Percentiles rank a stretch among this genome's conserved stretches.
These are phyloP conservation scores for Anaeramoeba flamelloides DNA, from an alignment of 78 protist species.

Conservation along the genomic window DNA sequence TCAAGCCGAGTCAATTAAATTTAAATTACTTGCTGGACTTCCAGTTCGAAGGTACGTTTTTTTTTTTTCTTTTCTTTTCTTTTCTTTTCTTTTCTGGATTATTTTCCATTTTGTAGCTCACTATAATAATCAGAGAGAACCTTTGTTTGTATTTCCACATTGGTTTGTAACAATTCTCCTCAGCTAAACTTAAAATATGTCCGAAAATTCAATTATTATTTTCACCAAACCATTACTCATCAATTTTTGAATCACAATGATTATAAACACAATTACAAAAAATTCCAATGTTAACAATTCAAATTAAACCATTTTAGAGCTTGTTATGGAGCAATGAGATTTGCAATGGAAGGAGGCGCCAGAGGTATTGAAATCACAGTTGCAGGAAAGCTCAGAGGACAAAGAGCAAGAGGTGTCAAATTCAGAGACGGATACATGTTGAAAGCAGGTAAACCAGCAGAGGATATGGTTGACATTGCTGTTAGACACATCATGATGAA, in stretches of 20 bases:
- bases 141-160: no score
- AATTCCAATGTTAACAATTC: no score
- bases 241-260: no score
- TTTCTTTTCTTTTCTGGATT: no score
- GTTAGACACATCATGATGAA: slow-evolving; percentile 75
- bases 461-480: slow-evolving; percentile 70
- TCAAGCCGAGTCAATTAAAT: slow-evolving; percentile 93
- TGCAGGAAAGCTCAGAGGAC: slow-evolving; percentile 88
- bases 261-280: no score
- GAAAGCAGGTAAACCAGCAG: slow-evolving; percentile 74
- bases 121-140: no score
- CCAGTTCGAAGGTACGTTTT: slow-evolving; percentile 58
- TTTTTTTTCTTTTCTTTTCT: no score
- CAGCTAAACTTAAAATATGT: no score
- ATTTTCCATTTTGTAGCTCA: no score
- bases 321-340: slow-evolving; percentile 92
- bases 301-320: slow-evolving; percentile 58
- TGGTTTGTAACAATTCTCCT: no score
- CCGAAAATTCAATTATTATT: no score
- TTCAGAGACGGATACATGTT: slow-evolving; percentile 97
- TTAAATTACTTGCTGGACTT: slow-evolving; percentile 85
- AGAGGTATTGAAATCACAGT: slow-evolving; percentile 93
- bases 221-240: no score
- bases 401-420: slow-evolving; percentile 97
- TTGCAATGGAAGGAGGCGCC: slow-evolving; percentile 92